A percentile compares a stretch with the other conserved stretches of the same genome.
Evolutionary conservation across 2,329 filamentous ascomycete species (phyloP).

Genomic region (Plectosphaerella plurivora): DNA sequence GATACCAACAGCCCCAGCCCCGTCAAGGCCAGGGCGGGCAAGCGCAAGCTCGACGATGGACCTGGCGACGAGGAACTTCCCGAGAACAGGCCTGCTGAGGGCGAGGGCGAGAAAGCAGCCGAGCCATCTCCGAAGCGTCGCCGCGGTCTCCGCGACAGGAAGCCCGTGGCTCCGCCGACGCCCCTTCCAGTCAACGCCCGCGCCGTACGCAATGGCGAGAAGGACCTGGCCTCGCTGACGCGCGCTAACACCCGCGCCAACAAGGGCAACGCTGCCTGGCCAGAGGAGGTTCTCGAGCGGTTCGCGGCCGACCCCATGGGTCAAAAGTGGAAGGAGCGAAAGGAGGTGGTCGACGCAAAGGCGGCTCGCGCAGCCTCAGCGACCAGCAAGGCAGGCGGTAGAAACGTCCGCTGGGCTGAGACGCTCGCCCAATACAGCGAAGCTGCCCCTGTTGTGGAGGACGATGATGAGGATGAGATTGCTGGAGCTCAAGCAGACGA

Average conservation of each 20-base stretch:
- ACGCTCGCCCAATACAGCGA: constrained; percentile 2
- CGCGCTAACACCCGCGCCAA: constrained; percentile 41
- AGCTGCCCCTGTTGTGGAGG: not conserved
- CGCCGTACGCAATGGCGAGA: constrained; percentile 28
- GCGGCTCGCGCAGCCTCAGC: constrained; percentile 7
- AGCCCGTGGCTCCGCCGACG: constrained; percentile 5
- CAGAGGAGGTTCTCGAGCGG: constrained; percentile 21
- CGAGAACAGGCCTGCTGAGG: constrained; percentile 1
- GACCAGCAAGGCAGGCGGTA: constrained; percentile 9
- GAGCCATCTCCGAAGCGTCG: constrained; percentile 3
- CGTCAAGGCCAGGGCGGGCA: constrained; percentile 19
- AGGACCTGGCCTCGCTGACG: constrained; percentile 36
- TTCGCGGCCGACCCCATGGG: constrained; percentile 21
- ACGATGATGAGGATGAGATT: not conserved
- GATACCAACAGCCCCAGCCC: constrained; percentile 33
- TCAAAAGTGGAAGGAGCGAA: constrained; percentile 15
- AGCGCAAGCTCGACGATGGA: constrained; percentile 24
- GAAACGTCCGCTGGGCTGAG: constrained; percentile 27
- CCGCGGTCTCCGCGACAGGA: constrained; percentile 8
- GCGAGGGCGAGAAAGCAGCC: not conserved
- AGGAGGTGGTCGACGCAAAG: constrained; percentile 20
- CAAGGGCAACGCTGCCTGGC: constrained; percentile 30
- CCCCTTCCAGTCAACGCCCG: constrained; percentile 1
- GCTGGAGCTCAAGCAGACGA: no score
- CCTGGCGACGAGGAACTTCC: constrained; percentile 11